Evolutionary conservation across 2,329 filamentous ascomycete genomes (phyloP).

Genomic region (Nemania serpens): DNA sequence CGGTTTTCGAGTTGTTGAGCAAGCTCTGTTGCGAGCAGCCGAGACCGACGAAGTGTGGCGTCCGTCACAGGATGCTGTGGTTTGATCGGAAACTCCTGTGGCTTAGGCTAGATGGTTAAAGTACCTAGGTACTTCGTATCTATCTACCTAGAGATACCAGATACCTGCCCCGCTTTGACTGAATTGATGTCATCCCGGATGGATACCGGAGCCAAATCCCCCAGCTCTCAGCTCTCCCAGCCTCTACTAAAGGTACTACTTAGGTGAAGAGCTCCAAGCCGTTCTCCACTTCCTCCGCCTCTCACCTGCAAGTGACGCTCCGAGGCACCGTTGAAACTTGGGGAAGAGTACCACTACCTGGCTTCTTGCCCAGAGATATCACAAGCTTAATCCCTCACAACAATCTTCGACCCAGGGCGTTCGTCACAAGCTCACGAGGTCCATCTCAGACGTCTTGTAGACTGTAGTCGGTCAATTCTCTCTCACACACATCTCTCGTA

Average conservation of each 20-base stretch:
- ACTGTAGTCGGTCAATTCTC: slow-evolving; percentile 13
- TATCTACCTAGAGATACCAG: too few species aligned
- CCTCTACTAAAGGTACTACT: neutral
- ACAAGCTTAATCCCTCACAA: slow-evolving; percentile 24
- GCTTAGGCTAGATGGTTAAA: neutral
- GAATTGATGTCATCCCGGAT: slow-evolving; percentile 6
- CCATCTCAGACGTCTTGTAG: neutral
- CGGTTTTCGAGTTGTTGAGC: slow-evolving; percentile 37
- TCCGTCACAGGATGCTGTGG: neutral
- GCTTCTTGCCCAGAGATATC: neutral
- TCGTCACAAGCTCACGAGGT: neutral
- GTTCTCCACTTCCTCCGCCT: slow-evolving; percentile 23
- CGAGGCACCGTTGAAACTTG: slow-evolving; percentile 31
- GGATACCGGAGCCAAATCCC: neutral
- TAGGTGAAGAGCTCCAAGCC: slow-evolving; percentile 9
- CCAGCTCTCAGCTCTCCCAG: slow-evolving; percentile 2
- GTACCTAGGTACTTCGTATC: too few species aligned
- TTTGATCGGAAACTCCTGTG: neutral
- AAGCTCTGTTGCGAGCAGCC: slow-evolving; percentile 31
- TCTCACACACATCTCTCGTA: neutral
- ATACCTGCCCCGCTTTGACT: neutral
- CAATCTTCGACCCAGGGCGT: slow-evolving; percentile 1
- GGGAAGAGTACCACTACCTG: slow-evolving; percentile 25
- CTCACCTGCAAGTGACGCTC: slow-evolving; percentile 14
- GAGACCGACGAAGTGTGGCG: slow-evolving; percentile 18